Conservation (phyloP, 495 filamentous ascomycete genomes). For the Podospora australis region DNA sequence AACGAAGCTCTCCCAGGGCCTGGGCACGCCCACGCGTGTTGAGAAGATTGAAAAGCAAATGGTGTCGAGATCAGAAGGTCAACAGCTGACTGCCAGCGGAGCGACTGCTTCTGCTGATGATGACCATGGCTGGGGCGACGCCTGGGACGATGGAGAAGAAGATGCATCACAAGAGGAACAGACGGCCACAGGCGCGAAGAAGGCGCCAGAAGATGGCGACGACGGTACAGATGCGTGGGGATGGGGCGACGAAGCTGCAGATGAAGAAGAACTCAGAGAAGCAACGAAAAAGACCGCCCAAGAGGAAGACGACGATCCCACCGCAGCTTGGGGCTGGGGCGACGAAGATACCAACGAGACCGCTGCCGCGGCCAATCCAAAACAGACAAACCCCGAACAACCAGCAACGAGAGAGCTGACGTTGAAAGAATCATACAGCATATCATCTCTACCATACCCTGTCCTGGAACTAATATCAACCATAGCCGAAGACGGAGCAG, state of each 20-base stretch:
- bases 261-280: slow-evolving; percentile 22
- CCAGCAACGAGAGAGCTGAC: slow-evolving; percentile 50
- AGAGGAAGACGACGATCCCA: slow-evolving; percentile 46
- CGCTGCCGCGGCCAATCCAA: slow-evolving; percentile 7
- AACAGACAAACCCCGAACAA: slow-evolving; percentile 10
- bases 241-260: slow-evolving; percentile 51
- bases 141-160: slow-evolving; percentile 58
- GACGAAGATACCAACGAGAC: slow-evolving; percentile 42
- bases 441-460: slow-evolving; percentile 75
- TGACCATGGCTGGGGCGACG: slow-evolving; percentile 67
- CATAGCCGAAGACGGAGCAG: slow-evolving; percentile 63
- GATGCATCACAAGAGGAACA: slow-evolving; percentile 18
- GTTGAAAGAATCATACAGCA: slow-evolving; percentile 77
- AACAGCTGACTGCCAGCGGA: slow-evolving; percentile 51
- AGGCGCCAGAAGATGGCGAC: slow-evolving; percentile 29
- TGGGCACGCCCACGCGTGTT: slow-evolving; percentile 57
- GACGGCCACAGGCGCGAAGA: background rate
- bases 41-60: slow-evolving; percentile 81
- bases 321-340: slow-evolving; percentile 69
- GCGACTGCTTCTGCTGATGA: slow-evolving; percentile 37
- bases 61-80: slow-evolving; percentile 59
- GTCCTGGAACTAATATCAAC: slow-evolving; percentile 64
- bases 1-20: slow-evolving; percentile 55
- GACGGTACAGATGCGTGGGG: slow-evolving; percentile 53
- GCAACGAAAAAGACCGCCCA: slow-evolving; percentile 7